phyloP scores from a whole-genome alignment of 495 filamentous ascomycete genomes.

The Penicillium canescens region DNA sequence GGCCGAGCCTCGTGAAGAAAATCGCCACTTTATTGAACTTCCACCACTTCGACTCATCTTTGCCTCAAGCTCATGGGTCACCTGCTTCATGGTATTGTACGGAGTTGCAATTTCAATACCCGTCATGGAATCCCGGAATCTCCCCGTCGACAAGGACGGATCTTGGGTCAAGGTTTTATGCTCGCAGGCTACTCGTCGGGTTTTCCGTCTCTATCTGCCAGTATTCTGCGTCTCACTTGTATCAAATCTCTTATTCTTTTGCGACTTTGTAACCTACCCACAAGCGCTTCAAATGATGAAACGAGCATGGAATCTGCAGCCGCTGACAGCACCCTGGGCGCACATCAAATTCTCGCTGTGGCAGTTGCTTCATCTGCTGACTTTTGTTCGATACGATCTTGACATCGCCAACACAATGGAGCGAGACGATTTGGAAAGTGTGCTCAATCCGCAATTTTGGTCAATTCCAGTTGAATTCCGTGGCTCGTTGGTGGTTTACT shows the following conservation, averaged over 20 bases:
- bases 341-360: slow-evolving; percentile 22
- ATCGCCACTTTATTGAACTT: slow-evolving; percentile 19
- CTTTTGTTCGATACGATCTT: slow-evolving; percentile 14
- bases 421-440: background rate
- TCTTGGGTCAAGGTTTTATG: slow-evolving; percentile 22
- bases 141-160: background rate
- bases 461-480: slow-evolving; percentile 51
- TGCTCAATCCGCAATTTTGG: slow-evolving; percentile 45
- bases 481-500: slow-evolving; percentile 46
- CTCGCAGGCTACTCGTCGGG: slow-evolving; percentile 21
- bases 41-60: slow-evolving; percentile 26
- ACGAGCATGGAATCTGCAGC: slow-evolving; percentile 12
- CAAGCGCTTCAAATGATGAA: slow-evolving; percentile 19
- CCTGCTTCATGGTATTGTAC: slow-evolving; percentile 29
- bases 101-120: slow-evolving; percentile 27
- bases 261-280: no score
- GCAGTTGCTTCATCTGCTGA: slow-evolving; percentile 18
- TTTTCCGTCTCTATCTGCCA: slow-evolving; percentile 27
- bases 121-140: slow-evolving; percentile 15
- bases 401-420: slow-evolving; percentile 1
- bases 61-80: slow-evolving; percentile 20
- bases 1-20: slow-evolving; percentile 22
- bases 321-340: slow-evolving; percentile 18
- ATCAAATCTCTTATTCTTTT: slow-evolving; percentile 21
- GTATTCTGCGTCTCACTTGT: slow-evolving; percentile 14